Base-by-base conservation (phyloP, 768 basidiomycete genomes). In the Suillus spraguei region DNA sequence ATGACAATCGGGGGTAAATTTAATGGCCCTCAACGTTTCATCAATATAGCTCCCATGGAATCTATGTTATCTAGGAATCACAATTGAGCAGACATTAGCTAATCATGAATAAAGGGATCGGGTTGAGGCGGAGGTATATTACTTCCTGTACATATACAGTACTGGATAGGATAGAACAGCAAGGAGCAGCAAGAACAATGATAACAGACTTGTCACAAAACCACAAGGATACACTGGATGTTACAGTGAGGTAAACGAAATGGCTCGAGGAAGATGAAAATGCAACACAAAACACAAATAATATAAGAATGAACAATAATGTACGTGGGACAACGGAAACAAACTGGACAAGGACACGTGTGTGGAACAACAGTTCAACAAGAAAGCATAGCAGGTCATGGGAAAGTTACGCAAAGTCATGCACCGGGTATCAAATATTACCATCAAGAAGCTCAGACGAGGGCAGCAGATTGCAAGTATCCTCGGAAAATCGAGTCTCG, bases 401-500 rank as follows among this genome's bases (percentile, higher is more conserved):
- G 33, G 11, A 53, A 24, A n/a, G 55, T 24, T 58, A 35, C n/a
- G 24, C 20, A 58, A 3, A 20, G 20, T 39, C 0, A 32, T 58
- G 39, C 17, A 3, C 53, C n/a, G 41, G 54, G 60, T 33, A 63
- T 55, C 22, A 38, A 47, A 38, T 28, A 49, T 4, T n/a, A n/a
- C n/a, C n/a, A n/a, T n/a, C n/a, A n/a, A n/a, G n/a, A n/a, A 35
- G 39, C 13, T 83, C 72, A 89, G 55, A 90, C 88, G 60, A 89
- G 81, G 13, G 87, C 87, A 60, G 88, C 88, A 4, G 87, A 89
- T 72, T 89, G 85, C 32, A 90, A 78, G 70, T 90, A 90, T 60
- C 87, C 89, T 70, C 89, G 81, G 80, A 90, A 89, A 64, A 90
- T 90, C 41, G 89, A 89, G 69, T 90, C 89, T 33, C 87, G 87